Evolutionary conservation across 1,284 basidiomycete species (phyloP), one percentile per base, ranked within the genome.

Genomic region (Sporisorium scitamineum): DNA sequence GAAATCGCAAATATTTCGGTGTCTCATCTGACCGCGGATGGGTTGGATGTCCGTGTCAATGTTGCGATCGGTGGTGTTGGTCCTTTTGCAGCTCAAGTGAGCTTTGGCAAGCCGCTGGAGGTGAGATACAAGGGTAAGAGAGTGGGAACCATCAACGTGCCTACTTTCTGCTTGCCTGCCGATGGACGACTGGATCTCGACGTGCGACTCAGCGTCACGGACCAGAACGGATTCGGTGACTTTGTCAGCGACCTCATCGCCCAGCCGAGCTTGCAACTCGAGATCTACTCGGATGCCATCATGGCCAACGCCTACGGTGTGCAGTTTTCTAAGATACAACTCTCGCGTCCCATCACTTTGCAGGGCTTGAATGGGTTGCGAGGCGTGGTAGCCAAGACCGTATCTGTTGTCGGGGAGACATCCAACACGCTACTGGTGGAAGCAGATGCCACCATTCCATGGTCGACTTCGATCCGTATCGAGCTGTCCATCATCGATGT

Each of bases 361-460:
- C 90, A 90, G 80, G 92, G 91, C 2, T 92, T 93, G 85, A 90
- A 92, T 65, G 88, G 87, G 54, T 86, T 92, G 18, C 90, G 90
- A 16, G 84, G 83, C 27, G 79, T 85, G 39, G 90, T 89, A 2
- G 91, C 93, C 79, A 89, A 87, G 72, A 90, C 91, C 85, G 92
- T 93, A 13, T 72, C 85, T 51, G 67, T 68, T 27, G 57, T 59
- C 4, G 89, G 91, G 76, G 89, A 91, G 80, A 88, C 89, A 45
- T 88, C 88, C 32, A 90, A 91, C 62, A 90, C 91, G 27, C 91
- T 93, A 66, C 89, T 89, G 62, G 90, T 93, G 56, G 89, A 89
- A 69, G 90, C 91, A 1, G 90, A 90, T 80, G 88, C 91, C 0
- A 65, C 85, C 9, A 92, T 93, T 68, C 91, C 91, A 2, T 92